Evolutionary conservation across 176 grass and related monocot genomes (phyloP), one percentile per base, ranked within the genome.

Genomic region (Oryza glaberrima): DNA sequence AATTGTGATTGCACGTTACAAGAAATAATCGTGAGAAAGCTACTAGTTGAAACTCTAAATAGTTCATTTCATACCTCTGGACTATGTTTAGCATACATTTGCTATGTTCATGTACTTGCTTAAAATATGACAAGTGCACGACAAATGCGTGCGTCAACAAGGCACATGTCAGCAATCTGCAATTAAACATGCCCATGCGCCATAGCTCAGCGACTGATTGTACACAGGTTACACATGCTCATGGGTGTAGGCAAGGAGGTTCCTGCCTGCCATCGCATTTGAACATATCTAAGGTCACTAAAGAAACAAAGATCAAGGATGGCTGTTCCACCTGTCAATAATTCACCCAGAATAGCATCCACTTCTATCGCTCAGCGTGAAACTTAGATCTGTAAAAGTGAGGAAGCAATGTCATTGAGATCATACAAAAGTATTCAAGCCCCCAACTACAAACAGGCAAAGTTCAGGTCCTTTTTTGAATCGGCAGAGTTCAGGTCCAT

Each of bases 231-330:
- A 56, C 34, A 26, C 12, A 43, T 75, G 63, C 54, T 34, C 69
- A 69, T 90, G 60, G 19, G 16, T n/a, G 20, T 44, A 70, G 78
- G 15, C 36, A 22, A 12, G 12, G 43, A 69, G 71, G 43, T 74
- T 38, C 60, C 60, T 46, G 67, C 69, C 60, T 35, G 67, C 61
- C 47, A 78, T 58, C 48, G 46, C 46, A 9, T 70, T 73, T 45
- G 9, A 6, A 19, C 73, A 30, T 82, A 30, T 82, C 83, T 19
- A 58, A 79, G 35, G 26, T 47, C 66, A 56, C 12, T 5, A 1
- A 1, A 10, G 43, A 67, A 67, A 77, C 48, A 67, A 3, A 9
- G 40, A 67, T 7, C 44, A 60, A 48, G 32, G 14, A 28, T 67
- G 60, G 3, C 38, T 78, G 36, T 64, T 64, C 75, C 23, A 38